Evolutionary conservation across 2,329 filamentous ascomycete genomes (phyloP).

Genomic region (Paraphoma sp.): DNA sequence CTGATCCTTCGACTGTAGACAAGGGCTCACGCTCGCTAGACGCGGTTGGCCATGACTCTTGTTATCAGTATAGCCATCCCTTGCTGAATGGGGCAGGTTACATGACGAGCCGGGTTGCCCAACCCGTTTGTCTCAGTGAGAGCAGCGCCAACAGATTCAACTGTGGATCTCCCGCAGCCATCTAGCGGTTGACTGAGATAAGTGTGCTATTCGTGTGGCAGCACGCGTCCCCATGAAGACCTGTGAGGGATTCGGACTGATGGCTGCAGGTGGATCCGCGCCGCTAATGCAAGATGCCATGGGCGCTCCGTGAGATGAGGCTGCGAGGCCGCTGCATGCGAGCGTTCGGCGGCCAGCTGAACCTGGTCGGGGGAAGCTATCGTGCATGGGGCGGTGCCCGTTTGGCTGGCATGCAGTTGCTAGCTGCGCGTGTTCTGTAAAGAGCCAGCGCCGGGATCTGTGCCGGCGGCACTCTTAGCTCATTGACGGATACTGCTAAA

Average conservation of each 20-base stretch:
- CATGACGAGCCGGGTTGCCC: conserved; percentile 23
- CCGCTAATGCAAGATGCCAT: conserved; percentile 25
- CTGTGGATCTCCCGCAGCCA: conserved; percentile 29
- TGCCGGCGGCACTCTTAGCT: conserved; percentile 4
- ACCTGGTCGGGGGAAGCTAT: conserved; percentile 32
- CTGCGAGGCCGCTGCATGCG: conserved; percentile 44
- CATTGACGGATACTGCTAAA: conserved; percentile 8
- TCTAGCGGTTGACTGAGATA: conserved; percentile 13
- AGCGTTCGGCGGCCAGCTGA: conserved; percentile 31
- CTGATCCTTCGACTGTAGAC: not conserved
- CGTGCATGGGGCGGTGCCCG: conserved; percentile 24
- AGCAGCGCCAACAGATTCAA: conserved; percentile 18
- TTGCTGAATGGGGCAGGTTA: conserved; percentile 30
- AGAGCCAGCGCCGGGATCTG: conserved; percentile 16
- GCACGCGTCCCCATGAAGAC: conserved; percentile 20
- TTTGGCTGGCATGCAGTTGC: conserved; percentile 30
- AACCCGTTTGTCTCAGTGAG: conserved; percentile 20
- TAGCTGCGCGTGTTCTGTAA: conserved; percentile 30
- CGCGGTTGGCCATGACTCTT: conserved; percentile 21
- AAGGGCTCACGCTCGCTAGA: conserved; percentile 9
- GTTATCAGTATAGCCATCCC: conserved; percentile 7
- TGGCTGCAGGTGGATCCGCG: conserved; percentile 17
- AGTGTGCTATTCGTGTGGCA: conserved; percentile 23
- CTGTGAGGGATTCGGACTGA: conserved; percentile 20
- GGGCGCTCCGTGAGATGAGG: conserved; percentile 36